Evolutionary conservation across 768 basidiomycete species (phyloP).

Genomic region (Lentinula guzmanii): DNA sequence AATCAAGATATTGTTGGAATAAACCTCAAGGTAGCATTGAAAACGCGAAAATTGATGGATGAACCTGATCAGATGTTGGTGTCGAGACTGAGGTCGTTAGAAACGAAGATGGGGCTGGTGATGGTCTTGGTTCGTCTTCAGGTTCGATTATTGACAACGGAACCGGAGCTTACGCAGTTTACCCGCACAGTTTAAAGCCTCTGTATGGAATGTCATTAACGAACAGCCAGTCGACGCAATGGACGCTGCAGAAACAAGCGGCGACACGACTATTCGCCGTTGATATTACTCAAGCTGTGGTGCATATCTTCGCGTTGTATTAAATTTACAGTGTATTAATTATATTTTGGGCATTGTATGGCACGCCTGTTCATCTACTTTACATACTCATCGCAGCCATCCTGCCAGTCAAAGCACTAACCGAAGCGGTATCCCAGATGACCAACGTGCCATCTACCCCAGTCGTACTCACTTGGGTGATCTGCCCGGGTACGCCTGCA

Average conservation of each 20-base stretch:
- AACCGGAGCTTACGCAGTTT: neutral
- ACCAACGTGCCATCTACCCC: conserved; percentile 94
- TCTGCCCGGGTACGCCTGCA: conserved; percentile 48
- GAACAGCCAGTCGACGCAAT: conserved; percentile 47
- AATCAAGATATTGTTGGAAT: neutral
- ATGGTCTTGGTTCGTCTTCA: conserved; percentile 69
- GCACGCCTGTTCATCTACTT: conserved; percentile 10
- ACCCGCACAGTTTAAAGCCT: conserved; percentile 78
- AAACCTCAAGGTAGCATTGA: conserved; percentile 48
- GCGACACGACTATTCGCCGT: conserved; percentile 23
- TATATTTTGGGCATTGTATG: neutral
- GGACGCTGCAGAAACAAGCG: conserved; percentile 10
- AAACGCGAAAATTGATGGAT: conserved; percentile 66
- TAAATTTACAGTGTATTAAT: neutral
- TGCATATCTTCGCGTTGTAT: neutral
- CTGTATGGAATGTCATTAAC: conserved; percentile 91
- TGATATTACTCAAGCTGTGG: neutral
- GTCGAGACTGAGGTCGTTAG: conserved; percentile 69
- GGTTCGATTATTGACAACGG: neutral
- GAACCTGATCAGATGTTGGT: conserved; percentile 77
- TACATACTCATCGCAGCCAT: conserved; percentile 44
- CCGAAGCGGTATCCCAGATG: conserved; percentile 76
- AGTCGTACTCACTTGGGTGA: conserved; percentile 79
- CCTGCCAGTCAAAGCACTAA: conserved; percentile 42
- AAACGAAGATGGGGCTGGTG: conserved; percentile 93